Evolutionary conservation across 305 asterid species (phyloP).

Genomic region (Fraxinus sp.): DNA sequence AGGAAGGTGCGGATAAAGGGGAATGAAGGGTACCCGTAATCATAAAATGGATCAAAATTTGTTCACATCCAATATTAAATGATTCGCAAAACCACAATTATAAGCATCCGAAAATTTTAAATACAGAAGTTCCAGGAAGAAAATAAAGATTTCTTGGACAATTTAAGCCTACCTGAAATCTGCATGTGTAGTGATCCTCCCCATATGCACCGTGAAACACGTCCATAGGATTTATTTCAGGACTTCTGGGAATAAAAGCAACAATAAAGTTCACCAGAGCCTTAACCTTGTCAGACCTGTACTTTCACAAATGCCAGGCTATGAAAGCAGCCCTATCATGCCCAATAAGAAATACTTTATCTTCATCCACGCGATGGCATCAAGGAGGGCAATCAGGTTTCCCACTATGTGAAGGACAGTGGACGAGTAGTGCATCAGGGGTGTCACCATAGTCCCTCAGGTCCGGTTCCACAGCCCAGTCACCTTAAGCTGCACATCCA

Average conservation of each 20-base stretch:
- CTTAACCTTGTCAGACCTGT: conserved; percentile 45
- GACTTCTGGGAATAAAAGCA: conserved; percentile 32
- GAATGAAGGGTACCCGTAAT: background rate
- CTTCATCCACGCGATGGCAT: conserved; percentile 31
- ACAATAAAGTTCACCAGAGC: conserved; percentile 45
- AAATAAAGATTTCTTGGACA: background rate
- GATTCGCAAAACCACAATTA: background rate
- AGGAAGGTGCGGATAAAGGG: background rate
- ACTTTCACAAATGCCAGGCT: conserved; percentile 45
- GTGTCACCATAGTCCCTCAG: conserved; percentile 60
- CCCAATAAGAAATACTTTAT: conserved; percentile 52
- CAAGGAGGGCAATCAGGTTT: conserved; percentile 41
- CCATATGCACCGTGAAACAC: conserved; percentile 27
- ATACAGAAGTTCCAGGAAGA: background rate
- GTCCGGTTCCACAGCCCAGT: conserved; percentile 52
- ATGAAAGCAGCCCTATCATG: conserved; percentile 55
- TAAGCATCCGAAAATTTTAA: background rate
- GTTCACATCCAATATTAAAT: background rate
- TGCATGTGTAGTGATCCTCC: conserved; percentile 44
- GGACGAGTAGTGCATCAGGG: conserved; percentile 44
- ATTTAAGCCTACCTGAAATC: conserved; percentile 46
- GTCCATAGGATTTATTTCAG: conserved; percentile 24
- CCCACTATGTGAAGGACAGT: conserved; percentile 45
- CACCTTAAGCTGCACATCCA: conserved; percentile 44
- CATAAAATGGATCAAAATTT: background rate